Percentiles rank a stretch among this genome's conserved stretches.
Evolutionary conservation across 1,139 yeast species (phyloP).

Genomic region (Protomyces inouyei): DNA sequence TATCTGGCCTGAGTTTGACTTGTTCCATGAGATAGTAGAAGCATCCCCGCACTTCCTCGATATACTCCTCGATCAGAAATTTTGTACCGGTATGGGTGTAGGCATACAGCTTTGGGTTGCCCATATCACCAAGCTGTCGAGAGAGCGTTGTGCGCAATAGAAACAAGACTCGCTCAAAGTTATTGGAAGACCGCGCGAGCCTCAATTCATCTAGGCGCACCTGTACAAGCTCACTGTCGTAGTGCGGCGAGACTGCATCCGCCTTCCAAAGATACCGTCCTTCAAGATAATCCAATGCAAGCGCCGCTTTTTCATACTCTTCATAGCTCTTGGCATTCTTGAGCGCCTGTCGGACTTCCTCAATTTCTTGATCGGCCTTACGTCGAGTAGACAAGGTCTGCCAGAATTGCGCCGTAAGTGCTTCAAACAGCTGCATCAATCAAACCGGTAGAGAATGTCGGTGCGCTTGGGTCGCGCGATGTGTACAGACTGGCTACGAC

Average conservation of each 20-base stretch:
- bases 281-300: conserved; percentile 14
- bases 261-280: conserved; percentile 62
- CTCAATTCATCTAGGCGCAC: conserved; percentile 55
- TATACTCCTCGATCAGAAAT: conserved; percentile 70
- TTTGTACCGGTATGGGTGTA: conserved; percentile 87
- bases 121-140: conserved; percentile 82
- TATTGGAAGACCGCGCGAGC: conserved; percentile 53
- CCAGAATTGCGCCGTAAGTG: not conserved
- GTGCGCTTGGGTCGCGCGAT: too few relatives aligned
- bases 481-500: too few relatives aligned
- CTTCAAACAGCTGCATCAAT: not conserved
- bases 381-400: not conserved
- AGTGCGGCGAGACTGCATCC: conserved; percentile 53
- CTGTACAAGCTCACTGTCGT: conserved; percentile 63
- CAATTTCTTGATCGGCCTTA: not conserved
- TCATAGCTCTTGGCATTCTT: conserved; percentile 12
- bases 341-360: conserved; percentile 3
- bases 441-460: not conserved
- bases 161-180: conserved; percentile 60
- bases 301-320: conserved; percentile 14
- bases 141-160: conserved; percentile 79
- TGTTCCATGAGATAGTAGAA: conserved; percentile 47
- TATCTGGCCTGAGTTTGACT: conserved; percentile 26
- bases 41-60: conserved; percentile 66
- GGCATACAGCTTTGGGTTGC: conserved; percentile 69